These are phyloP conservation scores for Ganoderma lucidum DNA, from an alignment of 1,284 basidiomycete genomes.

Conservation along the genomic window DNA sequence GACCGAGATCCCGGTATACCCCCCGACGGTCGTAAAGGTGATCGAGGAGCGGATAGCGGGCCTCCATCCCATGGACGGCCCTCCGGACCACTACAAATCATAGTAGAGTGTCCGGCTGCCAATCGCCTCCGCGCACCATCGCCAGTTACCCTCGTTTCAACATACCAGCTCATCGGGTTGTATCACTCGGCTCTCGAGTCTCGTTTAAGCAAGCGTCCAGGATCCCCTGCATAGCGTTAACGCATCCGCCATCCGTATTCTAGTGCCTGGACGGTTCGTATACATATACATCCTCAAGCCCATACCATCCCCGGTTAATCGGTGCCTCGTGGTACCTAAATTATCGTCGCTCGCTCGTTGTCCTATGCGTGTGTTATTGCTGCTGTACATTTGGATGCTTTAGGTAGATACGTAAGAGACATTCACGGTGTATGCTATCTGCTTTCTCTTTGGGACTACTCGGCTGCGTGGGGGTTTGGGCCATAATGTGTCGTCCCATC, in stretches of 20 bases:
- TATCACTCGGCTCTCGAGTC: background rate
- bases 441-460: background rate
- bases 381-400: background rate
- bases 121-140: background rate
- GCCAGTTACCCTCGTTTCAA: background rate
- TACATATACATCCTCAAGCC: background rate
- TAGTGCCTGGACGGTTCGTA: background rate
- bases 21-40: slow-evolving; percentile 58
- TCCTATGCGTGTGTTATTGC: background rate
- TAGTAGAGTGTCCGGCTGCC: background rate
- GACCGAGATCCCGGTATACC: slow-evolving; percentile 71
- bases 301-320: background rate
- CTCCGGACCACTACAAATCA: background rate
- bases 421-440: background rate
- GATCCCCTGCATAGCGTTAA: background rate
- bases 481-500: background rate
- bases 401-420: background rate
- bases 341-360: background rate
- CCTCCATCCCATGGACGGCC: slow-evolving; percentile 22
- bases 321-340: background rate
- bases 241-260: background rate
- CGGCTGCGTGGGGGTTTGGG: background rate
- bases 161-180: background rate
- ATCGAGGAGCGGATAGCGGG: slow-evolving; percentile 66
- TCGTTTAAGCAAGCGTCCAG: background rate